Conservation (phyloP, 2,329 filamentous ascomycete species). For the Penicillium sumatraense region DNA sequence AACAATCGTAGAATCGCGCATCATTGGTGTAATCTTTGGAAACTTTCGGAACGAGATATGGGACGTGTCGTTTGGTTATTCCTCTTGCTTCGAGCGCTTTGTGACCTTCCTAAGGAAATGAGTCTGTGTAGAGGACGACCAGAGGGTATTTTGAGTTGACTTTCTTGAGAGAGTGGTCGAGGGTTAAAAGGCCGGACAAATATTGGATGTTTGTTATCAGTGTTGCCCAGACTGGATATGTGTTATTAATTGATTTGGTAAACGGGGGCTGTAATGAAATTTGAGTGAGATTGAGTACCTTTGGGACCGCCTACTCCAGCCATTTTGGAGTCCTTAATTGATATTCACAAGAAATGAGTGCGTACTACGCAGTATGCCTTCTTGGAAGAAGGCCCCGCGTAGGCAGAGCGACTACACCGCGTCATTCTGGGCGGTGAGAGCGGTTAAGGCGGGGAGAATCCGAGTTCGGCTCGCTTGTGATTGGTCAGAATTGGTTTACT, state of each 20-base stretch:
- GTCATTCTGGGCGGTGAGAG: too few species aligned
- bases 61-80: conserved; percentile 72
- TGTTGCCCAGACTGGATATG: conserved; percentile 75
- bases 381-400: too few species aligned
- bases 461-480: not conserved
- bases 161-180: conserved; percentile 75
- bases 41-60: conserved; percentile 70
- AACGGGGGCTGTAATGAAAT: not conserved
- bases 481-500: not conserved
- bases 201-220: conserved; percentile 85
- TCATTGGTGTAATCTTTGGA: conserved; percentile 74
- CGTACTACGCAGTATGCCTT: too few species aligned
- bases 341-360: not conserved
- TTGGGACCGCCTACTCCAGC: not conserved
- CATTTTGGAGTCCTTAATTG: not conserved
- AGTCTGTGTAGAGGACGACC: conserved; percentile 80
- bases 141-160: conserved; percentile 73
- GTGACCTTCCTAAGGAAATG: conserved; percentile 71
- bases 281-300: not conserved
- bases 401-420: too few species aligned
- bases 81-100: conserved; percentile 69
- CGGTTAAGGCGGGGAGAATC: too few species aligned
- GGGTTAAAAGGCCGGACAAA: conserved; percentile 79
- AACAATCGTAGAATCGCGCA: conserved; percentile 86
- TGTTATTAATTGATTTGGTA: conserved; percentile 3